Evolutionary conservation across 106 monocot species (phyloP), one percentile per base, ranked within the genome.

Genomic region (Cymbidium sinense): DNA sequence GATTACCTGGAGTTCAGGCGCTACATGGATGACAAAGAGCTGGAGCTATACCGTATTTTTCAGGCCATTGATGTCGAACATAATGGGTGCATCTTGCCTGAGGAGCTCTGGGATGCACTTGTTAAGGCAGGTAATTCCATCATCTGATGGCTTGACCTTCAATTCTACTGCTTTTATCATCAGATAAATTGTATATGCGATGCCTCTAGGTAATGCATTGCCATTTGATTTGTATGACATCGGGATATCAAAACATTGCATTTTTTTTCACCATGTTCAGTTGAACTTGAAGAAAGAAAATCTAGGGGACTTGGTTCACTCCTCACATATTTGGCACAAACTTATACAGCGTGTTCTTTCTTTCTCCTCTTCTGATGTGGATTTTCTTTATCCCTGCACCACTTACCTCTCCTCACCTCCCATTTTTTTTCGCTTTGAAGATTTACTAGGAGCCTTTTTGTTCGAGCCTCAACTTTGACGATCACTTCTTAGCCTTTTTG

Each of bases 11-110:
- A 94, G 76, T 99, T 99, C 73, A 75, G 84, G 64, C 54, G 82
- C 21, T 92, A 95, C 81, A 92, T 99, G 90, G 94, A 95, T 27
- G 96, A 83, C 70, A 98, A 94, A 78, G 94, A 95, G 84, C 81
- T 94, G 43, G 92, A 99, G 74, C 79, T 94, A n/a, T 99, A 99
- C 80, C 79, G 92, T 50, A 99, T 99, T 72, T 99, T 99, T 71
- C 92, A 95, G 86, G 86, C 88, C 0, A 99, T 99, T 21, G 98
- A 99, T 33, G 94, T 90, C 25, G 92, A 94, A 87, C 98, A 99
- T 61, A 99, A 90, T 64, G 94, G 92, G 5, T 92, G 98, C 82
- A 99, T 99, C 70, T 83, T 94, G 17, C 98, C 98, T 0, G 98
- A 94, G 86, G 94, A 94, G 83, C 88, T 99, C 30, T 90, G 86